These are phyloP conservation scores for Phytophthora constricta DNA, from an alignment of 352 stramenopile species.

Conservation along the genomic window DNA sequence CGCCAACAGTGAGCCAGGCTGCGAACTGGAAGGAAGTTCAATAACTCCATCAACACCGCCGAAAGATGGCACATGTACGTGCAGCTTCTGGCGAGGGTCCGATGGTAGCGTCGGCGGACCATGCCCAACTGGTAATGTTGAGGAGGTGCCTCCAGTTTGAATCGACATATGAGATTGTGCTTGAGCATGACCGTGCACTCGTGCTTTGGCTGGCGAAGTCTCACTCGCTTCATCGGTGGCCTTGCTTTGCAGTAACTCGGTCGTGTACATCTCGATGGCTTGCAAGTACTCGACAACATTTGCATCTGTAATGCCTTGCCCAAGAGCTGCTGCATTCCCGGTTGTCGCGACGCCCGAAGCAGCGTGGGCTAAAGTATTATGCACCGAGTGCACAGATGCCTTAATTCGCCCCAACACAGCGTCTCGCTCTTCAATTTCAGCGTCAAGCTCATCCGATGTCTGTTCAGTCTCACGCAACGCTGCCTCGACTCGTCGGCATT, in stretches of 20 bases:
- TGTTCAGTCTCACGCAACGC: slow-evolving; percentile 49
- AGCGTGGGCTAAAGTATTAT: slow-evolving; percentile 70
- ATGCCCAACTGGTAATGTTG: slow-evolving; percentile 44
- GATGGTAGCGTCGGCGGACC: slow-evolving; percentile 58
- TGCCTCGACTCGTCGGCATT: slow-evolving; percentile 48
- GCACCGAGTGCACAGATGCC: slow-evolving; percentile 74
- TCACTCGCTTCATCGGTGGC: slow-evolving; percentile 11
- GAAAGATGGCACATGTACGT: slow-evolving; percentile 63
- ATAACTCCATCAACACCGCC: slow-evolving; percentile 66
- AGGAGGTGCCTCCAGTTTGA: neutral
- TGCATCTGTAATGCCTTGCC: slow-evolving; percentile 43
- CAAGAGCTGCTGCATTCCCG: slow-evolving; percentile 28
- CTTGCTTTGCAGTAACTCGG: slow-evolving; percentile 59
- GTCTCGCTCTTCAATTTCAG: slow-evolving; percentile 64
- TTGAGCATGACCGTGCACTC: slow-evolving; percentile 11
- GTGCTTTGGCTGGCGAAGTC: slow-evolving; percentile 19
- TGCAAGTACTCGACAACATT: slow-evolving; percentile 84
- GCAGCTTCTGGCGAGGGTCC: slow-evolving; percentile 60
- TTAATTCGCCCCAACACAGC: slow-evolving; percentile 64
- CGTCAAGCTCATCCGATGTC: slow-evolving; percentile 53
- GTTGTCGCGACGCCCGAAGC: slow-evolving; percentile 38
- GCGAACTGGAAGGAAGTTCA: slow-evolving; percentile 43
- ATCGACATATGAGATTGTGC: slow-evolving; percentile 2
- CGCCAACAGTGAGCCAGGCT: neutral
- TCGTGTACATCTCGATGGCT: slow-evolving; percentile 77